Percentiles rank a stretch among this genome's conserved stretches.
These are phyloP conservation scores for Aspergillus nidulans DNA, from an alignment of 495 filamentous ascomycete genomes.

Conservation along the genomic window DNA sequence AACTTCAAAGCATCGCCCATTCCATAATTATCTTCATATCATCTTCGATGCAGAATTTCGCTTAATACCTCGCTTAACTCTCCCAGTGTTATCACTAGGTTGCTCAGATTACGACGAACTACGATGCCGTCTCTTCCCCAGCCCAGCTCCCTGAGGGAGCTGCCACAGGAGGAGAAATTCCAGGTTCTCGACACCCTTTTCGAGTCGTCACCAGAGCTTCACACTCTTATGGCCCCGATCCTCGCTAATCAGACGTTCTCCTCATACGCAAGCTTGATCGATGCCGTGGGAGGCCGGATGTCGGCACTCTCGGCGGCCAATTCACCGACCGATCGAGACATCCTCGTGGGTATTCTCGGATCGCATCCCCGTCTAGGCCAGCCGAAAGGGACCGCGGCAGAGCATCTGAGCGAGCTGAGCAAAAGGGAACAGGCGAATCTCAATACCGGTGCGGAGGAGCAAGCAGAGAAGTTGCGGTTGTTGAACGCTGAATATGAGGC, in stretches of 20 bases:
- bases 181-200: conserved; percentile 78
- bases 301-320: conserved; percentile 45
- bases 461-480: conserved; percentile 39
- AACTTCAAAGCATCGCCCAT: neutral
- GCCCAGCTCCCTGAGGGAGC: conserved; percentile 46
- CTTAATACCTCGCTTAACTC: neutral
- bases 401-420: conserved; percentile 64
- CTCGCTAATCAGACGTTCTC: conserved; percentile 60
- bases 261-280: conserved; percentile 57
- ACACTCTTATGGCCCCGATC: conserved; percentile 62
- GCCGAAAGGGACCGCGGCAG: conserved; percentile 49
- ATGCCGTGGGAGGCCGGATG: conserved; percentile 52
- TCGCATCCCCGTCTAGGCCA: conserved; percentile 85
- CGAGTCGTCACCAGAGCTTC: conserved; percentile 74
- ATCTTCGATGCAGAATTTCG: neutral
- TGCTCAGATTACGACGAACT: neutral
- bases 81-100: too few relatives aligned
- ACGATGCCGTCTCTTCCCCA: conserved; percentile 43
- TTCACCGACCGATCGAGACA: conserved; percentile 46
- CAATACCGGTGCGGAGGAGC: conserved; percentile 48
- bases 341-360: conserved; percentile 68
- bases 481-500: conserved; percentile 82
- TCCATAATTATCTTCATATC: neutral
- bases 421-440: conserved; percentile 75
- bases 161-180: conserved; percentile 53